phyloP scores from a whole-genome alignment of 768 basidiomycete genomes.

The Butyriboletus loyo region DNA sequence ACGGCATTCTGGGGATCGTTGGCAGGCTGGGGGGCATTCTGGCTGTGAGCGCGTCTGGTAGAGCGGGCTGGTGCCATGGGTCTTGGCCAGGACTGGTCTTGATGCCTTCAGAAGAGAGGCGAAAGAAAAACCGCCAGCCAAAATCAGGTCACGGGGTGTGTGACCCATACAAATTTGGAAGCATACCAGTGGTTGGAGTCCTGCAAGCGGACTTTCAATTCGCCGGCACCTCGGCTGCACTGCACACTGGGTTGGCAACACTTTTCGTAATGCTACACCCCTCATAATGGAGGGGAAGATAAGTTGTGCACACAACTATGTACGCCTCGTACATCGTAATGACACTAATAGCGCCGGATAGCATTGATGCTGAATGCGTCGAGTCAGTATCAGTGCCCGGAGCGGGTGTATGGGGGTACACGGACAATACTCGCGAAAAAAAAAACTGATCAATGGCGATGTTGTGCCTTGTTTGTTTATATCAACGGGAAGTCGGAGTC shows the following conservation, averaged over 20 bases:
- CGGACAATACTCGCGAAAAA: background rate
- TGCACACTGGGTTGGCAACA: background rate
- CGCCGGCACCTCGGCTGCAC: slow-evolving; percentile 7
- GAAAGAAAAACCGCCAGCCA: slow-evolving; percentile 12
- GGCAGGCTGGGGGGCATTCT: slow-evolving; percentile 23
- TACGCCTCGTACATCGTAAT: background rate
- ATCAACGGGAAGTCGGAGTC: slow-evolving; percentile 31
- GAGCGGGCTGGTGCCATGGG: slow-evolving; percentile 82
- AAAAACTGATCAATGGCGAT: background rate
- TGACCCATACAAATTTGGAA: slow-evolving; percentile 2
- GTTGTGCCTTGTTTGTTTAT: slow-evolving; percentile 25
- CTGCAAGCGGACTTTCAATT: slow-evolving; percentile 26
- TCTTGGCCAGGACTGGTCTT: slow-evolving; percentile 40
- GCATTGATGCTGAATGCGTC: background rate
- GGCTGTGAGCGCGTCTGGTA: slow-evolving; percentile 47
- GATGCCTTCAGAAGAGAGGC: slow-evolving; percentile 19
- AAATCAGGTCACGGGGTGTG: slow-evolving; percentile 19
- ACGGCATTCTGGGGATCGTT: slow-evolving; percentile 36
- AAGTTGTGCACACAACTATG: background rate
- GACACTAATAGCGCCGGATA: background rate
- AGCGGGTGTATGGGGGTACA: background rate
- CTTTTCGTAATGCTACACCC: background rate
- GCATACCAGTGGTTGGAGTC: slow-evolving; percentile 26
- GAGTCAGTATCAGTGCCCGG: background rate
- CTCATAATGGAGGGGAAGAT: slow-evolving; percentile 3